A percentile compares a stretch with the other conserved stretches of the same genome.
These are phyloP conservation scores for Microdochium paspali DNA, from an alignment of 2,329 filamentous ascomycete genomes.

Conservation along the genomic window DNA sequence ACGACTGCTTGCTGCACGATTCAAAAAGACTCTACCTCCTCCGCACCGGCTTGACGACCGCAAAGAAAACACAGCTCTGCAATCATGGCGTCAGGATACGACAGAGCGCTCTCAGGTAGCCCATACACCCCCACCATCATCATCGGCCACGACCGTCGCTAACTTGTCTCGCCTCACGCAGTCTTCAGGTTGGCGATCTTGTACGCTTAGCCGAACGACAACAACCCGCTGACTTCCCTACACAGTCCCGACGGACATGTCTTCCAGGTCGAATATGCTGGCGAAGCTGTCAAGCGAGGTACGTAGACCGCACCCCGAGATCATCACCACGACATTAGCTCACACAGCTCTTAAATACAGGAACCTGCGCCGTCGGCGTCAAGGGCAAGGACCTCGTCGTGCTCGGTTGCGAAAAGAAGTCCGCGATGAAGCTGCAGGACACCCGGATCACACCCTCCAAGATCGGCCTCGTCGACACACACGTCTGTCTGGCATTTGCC, in stretches of 20 bases:
- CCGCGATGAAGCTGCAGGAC: constrained; percentile 98
- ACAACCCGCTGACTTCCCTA: constrained; percentile 30
- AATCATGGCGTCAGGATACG: constrained; percentile 86
- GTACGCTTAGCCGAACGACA: constrained; percentile 1
- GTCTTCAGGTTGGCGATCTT: constrained; percentile 66
- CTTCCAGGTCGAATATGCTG: constrained; percentile 98
- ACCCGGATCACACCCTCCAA: constrained; percentile 98
- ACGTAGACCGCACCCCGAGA: constrained; percentile 13
- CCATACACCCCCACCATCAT: constrained; percentile 22
- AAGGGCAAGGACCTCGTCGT: constrained; percentile 94
- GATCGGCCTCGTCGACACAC: constrained; percentile 90
- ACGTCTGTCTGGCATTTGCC: constrained; percentile 94
- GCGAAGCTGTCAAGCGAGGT: constrained; percentile 98
- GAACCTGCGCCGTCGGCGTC: constrained; percentile 95
- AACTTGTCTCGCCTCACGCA: constrained; percentile 33
- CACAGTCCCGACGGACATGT: constrained; percentile 94
- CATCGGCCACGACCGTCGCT: constrained; percentile 22
- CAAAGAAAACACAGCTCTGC: constrained; percentile 1
- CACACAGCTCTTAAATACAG: constrained; percentile 30
- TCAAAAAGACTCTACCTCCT: neutral
- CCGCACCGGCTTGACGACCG: neutral
- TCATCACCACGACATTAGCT: constrained; percentile 8
- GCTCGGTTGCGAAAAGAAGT: constrained; percentile 95
- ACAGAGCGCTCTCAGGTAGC: constrained; percentile 94
- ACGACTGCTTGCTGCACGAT: neutral